Conservation (phyloP, 1,139 yeast genomes). For the Neolecta irregularis region DNA sequence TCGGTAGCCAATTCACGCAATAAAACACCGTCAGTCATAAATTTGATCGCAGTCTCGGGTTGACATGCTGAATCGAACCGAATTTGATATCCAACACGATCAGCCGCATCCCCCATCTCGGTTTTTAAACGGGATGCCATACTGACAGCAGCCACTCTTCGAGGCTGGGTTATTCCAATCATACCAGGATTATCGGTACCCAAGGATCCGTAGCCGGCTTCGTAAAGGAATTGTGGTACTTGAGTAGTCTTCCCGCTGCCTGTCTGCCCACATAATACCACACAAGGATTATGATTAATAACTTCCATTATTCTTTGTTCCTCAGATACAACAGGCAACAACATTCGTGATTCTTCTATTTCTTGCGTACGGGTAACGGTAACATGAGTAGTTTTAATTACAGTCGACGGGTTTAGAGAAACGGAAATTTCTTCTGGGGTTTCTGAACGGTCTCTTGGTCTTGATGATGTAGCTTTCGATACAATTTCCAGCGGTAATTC, state of each 20-base stretch:
- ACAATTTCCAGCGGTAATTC: too few relatives aligned
- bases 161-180: conserved; percentile 93
- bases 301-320: conserved; percentile 96
- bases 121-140: conserved; percentile 81
- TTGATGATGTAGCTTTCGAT: too few relatives aligned
- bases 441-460: too few relatives aligned
- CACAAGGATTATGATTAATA: conserved; percentile 76
- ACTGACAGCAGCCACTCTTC: conserved; percentile 96
- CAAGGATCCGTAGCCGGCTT: conserved; percentile 67
- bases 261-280: conserved; percentile 90
- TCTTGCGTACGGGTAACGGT: conserved; percentile 47
- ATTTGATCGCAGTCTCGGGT: conserved; percentile 65
- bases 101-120: conserved; percentile 68
- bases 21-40: conserved; percentile 98
- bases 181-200: conserved; percentile 67
- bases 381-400: conserved; percentile 53
- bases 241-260: conserved; percentile 98
- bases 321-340: conserved; percentile 77
- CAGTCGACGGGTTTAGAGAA: too few relatives aligned
- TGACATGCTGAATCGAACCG: conserved; percentile 69
- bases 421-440: too few relatives aligned
- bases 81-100: conserved; percentile 75
- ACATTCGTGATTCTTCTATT: conserved; percentile 50
- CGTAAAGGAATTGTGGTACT: conserved; percentile 83
- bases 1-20: conserved; percentile 86